These are phyloP conservation scores for Seiridium cupressi DNA, from an alignment of 2,329 filamentous ascomycete genomes.

Conservation along the genomic window DNA sequence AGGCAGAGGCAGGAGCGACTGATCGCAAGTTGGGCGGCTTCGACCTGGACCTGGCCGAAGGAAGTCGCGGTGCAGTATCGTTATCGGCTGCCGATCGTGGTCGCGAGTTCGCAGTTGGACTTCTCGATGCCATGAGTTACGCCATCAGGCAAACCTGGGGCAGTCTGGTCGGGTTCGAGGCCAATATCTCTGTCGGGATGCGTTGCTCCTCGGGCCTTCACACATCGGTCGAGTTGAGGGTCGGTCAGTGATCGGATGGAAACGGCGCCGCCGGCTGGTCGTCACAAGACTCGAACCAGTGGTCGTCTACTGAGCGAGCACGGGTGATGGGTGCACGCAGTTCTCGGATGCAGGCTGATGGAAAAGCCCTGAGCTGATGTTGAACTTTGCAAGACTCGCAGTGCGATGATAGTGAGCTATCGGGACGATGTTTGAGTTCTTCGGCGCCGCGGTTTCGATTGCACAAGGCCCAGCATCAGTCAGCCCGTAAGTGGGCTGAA, in stretches of 20 bases:
- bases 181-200: not conserved
- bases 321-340: not conserved
- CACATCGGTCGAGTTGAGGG: not conserved
- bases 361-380: not conserved
- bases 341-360: not conserved
- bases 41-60: slow-evolving; percentile 24
- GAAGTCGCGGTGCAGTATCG: slow-evolving; percentile 50
- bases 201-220: not conserved
- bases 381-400: not conserved
- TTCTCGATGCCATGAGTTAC: slow-evolving; percentile 70
- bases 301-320: not conserved
- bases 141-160: slow-evolving; percentile 50
- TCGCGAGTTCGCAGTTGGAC: slow-evolving; percentile 42
- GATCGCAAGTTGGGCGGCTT: slow-evolving; percentile 16
- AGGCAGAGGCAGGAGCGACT: slow-evolving; percentile 21
- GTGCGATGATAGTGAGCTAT: not conserved
- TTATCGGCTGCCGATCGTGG: slow-evolving; percentile 54
- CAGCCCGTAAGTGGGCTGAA: not conserved
- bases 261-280: not conserved
- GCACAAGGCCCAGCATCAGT: not conserved
- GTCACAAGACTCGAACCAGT: not conserved
- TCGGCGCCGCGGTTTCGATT: slow-evolving; percentile 9
- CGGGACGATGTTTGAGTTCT: slow-evolving; percentile 10
- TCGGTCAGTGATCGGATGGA: not conserved
- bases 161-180: not conserved